A percentile compares a stretch with the other conserved stretches of the same genome.
phyloP scores from a whole-genome alignment of 129 eudicot species.

The Deinandra increscens region DNA sequence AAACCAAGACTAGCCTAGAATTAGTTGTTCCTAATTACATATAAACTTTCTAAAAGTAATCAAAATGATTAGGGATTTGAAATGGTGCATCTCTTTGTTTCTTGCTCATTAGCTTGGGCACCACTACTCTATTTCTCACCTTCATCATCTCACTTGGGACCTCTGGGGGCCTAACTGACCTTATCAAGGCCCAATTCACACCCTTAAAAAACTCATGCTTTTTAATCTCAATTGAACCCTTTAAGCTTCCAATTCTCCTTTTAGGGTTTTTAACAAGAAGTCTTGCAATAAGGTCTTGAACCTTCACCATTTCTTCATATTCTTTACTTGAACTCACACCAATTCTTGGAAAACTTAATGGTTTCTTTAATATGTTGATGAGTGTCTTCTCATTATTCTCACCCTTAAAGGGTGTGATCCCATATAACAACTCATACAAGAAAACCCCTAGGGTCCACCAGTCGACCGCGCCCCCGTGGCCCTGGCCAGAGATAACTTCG shows the following conservation, averaged over 20 bases:
- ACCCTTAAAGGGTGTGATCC: slow-evolving; percentile 73
- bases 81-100: slow-evolving; percentile 74
- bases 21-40: slow-evolving; percentile 35
- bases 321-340: slow-evolving; percentile 59
- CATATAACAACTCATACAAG: slow-evolving; percentile 62
- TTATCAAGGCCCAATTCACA: slow-evolving; percentile 83
- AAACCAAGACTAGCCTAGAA: slow-evolving; percentile 34
- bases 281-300: slow-evolving; percentile 66
- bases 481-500: slow-evolving; percentile 73
- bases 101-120: slow-evolving; percentile 68
- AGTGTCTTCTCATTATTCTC: slow-evolving; percentile 80
- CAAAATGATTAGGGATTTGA: slow-evolving; percentile 68
- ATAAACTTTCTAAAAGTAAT: slow-evolving; percentile 52
- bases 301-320: slow-evolving; percentile 65
- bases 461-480: slow-evolving; percentile 79
- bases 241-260: slow-evolving; percentile 66
- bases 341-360: slow-evolving; percentile 62
- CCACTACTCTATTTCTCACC: slow-evolving; percentile 42
- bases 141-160: slow-evolving; percentile 58
- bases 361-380: slow-evolving; percentile 58
- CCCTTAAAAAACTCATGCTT: slow-evolving; percentile 73
- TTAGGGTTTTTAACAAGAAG: slow-evolving; percentile 67
- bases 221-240: slow-evolving; percentile 71
- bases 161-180: slow-evolving; percentile 82
- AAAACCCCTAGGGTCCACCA: slow-evolving; percentile 91